Percentiles rank a stretch among this genome's conserved stretches.
Evolutionary conservation across 257 asterid species (phyloP).

Genomic region (Handroanthus guayacan): DNA sequence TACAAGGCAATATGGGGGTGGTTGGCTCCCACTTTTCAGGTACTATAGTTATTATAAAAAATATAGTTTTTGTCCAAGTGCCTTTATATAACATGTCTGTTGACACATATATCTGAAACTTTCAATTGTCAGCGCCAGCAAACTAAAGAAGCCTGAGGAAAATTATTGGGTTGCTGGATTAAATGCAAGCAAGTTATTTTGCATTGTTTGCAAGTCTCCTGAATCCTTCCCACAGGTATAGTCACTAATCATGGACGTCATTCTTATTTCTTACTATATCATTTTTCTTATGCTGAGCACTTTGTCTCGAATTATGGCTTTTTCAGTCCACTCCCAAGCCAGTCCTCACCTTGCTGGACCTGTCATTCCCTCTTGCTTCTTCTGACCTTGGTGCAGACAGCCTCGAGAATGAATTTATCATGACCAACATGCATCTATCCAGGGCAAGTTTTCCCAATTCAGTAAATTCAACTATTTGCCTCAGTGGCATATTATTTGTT

Average conservation of each 20-base stretch:
- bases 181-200: slow-evolving; percentile 77
- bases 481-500: not conserved
- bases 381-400: slow-evolving; percentile 95
- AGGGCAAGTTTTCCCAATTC: slow-evolving; percentile 51
- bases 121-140: slow-evolving; percentile 59
- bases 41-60: slow-evolving; percentile 38
- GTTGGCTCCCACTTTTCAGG: slow-evolving; percentile 99
- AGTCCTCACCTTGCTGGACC: slow-evolving; percentile 79
- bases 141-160: slow-evolving; percentile 77
- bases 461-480: slow-evolving; percentile 29
- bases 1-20: slow-evolving; percentile 80
- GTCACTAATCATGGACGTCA: slow-evolving; percentile 26
- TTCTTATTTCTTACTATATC: slow-evolving; percentile 24
- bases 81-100: not conserved
- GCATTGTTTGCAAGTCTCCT: slow-evolving; percentile 89
- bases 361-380: slow-evolving; percentile 89
- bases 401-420: slow-evolving; percentile 91
- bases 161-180: slow-evolving; percentile 90
- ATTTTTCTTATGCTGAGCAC: slow-evolving; percentile 20
- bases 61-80: not conserved
- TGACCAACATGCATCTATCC: slow-evolving; percentile 74
- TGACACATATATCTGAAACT: slow-evolving; percentile 26
- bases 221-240: slow-evolving; percentile 86
- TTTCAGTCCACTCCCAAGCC: slow-evolving; percentile 91
- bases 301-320: slow-evolving; percentile 30